phyloP scores from a whole-genome alignment of 2,329 filamentous ascomycete species.

The Penicillium sp. region DNA sequence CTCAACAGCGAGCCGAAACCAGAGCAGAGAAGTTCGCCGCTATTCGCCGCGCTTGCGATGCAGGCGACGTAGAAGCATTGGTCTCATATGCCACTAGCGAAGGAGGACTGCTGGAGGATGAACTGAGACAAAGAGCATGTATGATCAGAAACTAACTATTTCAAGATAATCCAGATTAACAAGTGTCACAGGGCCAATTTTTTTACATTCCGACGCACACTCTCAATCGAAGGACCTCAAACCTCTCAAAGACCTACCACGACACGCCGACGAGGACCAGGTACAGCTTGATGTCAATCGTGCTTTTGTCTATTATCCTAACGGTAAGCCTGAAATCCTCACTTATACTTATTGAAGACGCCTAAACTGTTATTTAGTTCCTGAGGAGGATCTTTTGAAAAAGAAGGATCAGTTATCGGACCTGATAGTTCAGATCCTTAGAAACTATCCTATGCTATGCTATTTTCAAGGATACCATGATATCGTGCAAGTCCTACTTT shows the following conservation, averaged over 20 bases:
- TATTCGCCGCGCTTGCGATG: constrained; percentile 65
- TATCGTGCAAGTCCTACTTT: constrained; percentile 91
- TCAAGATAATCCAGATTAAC: constrained; percentile 19
- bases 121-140: constrained; percentile 76
- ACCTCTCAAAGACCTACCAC: constrained; percentile 66
- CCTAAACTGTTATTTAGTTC: constrained; percentile 56
- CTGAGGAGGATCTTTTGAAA: constrained; percentile 67
- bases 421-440: constrained; percentile 79
- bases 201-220: constrained; percentile 47
- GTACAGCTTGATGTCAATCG: constrained; percentile 90
- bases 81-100: constrained; percentile 62
- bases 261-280: constrained; percentile 87
- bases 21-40: constrained; percentile 46
- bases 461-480: constrained; percentile 99
- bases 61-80: constrained; percentile 60
- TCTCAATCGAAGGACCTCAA: constrained; percentile 24
- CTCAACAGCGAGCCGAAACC: constrained; percentile 8
- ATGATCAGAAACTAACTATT: constrained; percentile 47
- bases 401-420: constrained; percentile 77
- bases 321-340: constrained; percentile 57
- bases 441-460: constrained; percentile 78
- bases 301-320: constrained; percentile 96
- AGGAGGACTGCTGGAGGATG: constrained; percentile 70
- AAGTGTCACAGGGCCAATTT: constrained; percentile 50
- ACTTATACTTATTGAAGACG: constrained; percentile 3